These are phyloP conservation scores for Calonectria ilicicola DNA, from an alignment of 2,329 filamentous ascomycete genomes.

Conservation along the genomic window DNA sequence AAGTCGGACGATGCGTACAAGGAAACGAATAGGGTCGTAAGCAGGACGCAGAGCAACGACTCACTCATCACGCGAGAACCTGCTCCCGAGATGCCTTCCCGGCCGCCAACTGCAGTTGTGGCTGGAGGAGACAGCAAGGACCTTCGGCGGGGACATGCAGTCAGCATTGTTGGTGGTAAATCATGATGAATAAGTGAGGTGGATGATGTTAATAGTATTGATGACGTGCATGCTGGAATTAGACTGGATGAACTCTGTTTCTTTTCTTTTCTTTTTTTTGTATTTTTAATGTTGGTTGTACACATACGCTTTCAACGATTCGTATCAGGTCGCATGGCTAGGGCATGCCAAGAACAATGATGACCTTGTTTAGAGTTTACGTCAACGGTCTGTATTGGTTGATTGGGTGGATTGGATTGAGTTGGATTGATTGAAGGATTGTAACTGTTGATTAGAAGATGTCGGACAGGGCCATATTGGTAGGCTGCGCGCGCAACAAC, in stretches of 20 bases:
- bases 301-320: background rate
- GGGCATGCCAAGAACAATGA: background rate
- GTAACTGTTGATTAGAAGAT: background rate
- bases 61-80: conserved; percentile 41
- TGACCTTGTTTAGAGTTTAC: conserved; percentile 3
- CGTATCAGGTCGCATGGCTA: background rate
- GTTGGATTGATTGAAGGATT: background rate
- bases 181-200: background rate
- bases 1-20: conserved; percentile 34
- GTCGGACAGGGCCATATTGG: background rate
- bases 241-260: background rate
- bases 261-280: background rate
- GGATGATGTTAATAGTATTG: background rate
- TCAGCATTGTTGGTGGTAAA: background rate
- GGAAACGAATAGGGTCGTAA: conserved; percentile 29
- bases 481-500: background rate
- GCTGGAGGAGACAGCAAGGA: conserved; percentile 30
- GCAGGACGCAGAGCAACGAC: conserved; percentile 45
- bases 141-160: conserved; percentile 24
- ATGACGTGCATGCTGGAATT: background rate
- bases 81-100: conserved; percentile 13
- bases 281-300: background rate
- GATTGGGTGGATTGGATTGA: too few species aligned
- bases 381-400: background rate
- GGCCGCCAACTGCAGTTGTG: conserved; percentile 31